Evolutionary conservation across 2,329 filamentous ascomycete genomes (phyloP), one percentile per base, ranked within the genome.

Genomic region (Phyllosticta paracitricarpa): DNA sequence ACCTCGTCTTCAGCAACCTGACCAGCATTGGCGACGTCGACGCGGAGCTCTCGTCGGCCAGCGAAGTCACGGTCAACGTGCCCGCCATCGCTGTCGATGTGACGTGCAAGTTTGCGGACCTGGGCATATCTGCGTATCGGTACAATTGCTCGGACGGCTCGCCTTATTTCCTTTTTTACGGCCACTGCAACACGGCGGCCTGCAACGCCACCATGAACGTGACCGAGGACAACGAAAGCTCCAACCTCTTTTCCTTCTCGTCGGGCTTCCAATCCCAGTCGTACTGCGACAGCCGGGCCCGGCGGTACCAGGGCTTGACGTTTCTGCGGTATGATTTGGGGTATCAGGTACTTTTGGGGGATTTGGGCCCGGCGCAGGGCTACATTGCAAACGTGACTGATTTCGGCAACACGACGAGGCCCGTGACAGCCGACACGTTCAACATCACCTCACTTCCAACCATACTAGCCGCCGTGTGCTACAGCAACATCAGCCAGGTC

Each of bases 1-100:
- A 61, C 17, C 55, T 61, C 10, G 56, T 61, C 8, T 58, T 61
- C 33, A 54, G 51, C 51, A 61, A 61, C 24, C 28, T 61, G 19
- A 61, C 60, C 4, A 22, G 22, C 24, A 24, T 61, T 25, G 54
- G 51, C 14, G 19, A 30, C 10, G 33, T 40, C 17, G 58, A 24
- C 9, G 3, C 26, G 12, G 54, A 61, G 33, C 9, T 61, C 8
- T 61, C 58, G 4, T 19, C 58, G 8, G 58, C 30, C 25, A 40
- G 48, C 4, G 33, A 40, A 10, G 55, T 61, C 35, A 61, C 53
- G 2, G 26, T 35, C 35, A 57, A 53, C 14, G 55, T 61, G 1
- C 59, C 59, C 24, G 59, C 59, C 7, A 48, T 61, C 14, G 10
- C 54, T 1, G 59, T 61, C 4, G 54, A 54, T 2, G 59, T 61